Percentiles rank a stretch among this genome's conserved stretches.
phyloP scores from a whole-genome alignment of 2,329 filamentous ascomycete species.

The Cytospora piceicola region DNA sequence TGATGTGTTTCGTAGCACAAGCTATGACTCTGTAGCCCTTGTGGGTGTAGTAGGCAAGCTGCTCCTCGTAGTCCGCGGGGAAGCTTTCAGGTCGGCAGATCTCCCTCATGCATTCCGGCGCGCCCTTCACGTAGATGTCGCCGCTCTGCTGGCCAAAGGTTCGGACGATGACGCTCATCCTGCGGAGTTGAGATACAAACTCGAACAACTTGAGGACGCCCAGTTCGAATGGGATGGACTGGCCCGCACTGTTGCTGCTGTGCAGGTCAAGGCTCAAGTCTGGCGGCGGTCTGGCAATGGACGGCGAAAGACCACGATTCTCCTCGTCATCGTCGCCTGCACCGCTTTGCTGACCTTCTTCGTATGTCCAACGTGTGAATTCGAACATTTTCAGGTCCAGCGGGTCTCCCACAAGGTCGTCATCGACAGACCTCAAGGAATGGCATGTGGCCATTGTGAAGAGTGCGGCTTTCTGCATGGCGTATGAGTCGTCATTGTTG shows the following conservation, averaged over 20 bases:
- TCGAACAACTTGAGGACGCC: conserved; percentile 92
- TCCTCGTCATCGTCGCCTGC: conserved; percentile 73
- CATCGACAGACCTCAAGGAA: conserved; percentile 83
- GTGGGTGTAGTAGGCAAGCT: conserved; percentile 89
- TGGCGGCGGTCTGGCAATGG: conserved; percentile 80
- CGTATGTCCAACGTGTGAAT: conserved; percentile 89
- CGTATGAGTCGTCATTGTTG: conserved; percentile 38
- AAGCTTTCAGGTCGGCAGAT: conserved; percentile 87
- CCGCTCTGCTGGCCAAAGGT: conserved; percentile 84
- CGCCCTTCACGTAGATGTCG: conserved; percentile 92
- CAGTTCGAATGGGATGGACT: conserved; percentile 69
- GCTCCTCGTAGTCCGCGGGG: conserved; percentile 85
- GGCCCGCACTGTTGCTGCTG: conserved; percentile 47
- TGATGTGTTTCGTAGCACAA: conserved; percentile 86
- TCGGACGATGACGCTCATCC: conserved; percentile 90
- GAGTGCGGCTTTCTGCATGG: conserved; percentile 63
- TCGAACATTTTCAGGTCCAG: conserved; percentile 98
- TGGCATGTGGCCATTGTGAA: conserved; percentile 98
- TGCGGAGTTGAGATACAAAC: conserved; percentile 88
- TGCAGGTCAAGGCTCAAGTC: conserved; percentile 55
- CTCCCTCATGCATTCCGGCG: conserved; percentile 93
- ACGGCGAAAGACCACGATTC: conserved; percentile 77
- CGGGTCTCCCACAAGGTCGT: conserved; percentile 88
- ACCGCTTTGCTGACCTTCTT: conserved; percentile 77
- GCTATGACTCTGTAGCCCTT: conserved; percentile 96